These are phyloP conservation scores for Acanthamoeba sp. DNA, from an alignment of 208 protist genomes.

Conservation along the genomic window DNA sequence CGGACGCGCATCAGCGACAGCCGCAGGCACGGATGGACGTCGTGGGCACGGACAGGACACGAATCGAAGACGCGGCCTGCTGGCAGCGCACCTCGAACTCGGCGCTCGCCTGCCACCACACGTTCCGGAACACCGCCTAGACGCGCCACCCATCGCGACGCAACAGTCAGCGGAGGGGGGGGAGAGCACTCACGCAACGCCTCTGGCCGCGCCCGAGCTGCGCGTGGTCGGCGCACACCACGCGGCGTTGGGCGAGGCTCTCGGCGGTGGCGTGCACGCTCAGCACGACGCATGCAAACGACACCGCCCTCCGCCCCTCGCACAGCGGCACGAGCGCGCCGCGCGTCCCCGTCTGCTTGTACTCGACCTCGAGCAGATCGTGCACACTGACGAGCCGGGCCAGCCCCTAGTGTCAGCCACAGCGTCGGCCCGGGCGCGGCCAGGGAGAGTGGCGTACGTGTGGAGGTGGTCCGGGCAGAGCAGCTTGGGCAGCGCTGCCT, in stretches of 20 bases:
- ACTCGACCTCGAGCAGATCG: slow-evolving; percentile 3
- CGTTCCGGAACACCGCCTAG: background rate
- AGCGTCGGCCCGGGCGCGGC: too few relatives aligned
- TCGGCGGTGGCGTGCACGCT: background rate
- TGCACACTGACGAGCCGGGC: slow-evolving; percentile 21
- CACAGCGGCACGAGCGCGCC: background rate
- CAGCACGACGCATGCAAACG: background rate
- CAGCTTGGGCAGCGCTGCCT: too few relatives aligned
- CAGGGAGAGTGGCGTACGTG: too few relatives aligned
- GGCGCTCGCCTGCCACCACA: background rate
- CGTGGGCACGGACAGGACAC: background rate
- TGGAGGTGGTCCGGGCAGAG: too few relatives aligned
- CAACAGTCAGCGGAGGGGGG: background rate
- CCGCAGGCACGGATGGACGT: background rate
- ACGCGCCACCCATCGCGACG: background rate
- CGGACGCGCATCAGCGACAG: background rate
- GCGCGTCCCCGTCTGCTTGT: background rate
- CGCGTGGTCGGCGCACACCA: slow-evolving; percentile 11
- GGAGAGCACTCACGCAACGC: too few relatives aligned
- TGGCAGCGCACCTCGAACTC: slow-evolving; percentile 6
- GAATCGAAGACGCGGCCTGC: background rate
- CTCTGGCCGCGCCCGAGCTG: too few relatives aligned
- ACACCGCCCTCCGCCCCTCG: background rate
- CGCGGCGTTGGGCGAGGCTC: background rate
- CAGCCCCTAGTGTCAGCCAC: too few relatives aligned